phyloP scores from a whole-genome alignment of 805 yeast genomes.

The Brettanomyces custersianus region DNA sequence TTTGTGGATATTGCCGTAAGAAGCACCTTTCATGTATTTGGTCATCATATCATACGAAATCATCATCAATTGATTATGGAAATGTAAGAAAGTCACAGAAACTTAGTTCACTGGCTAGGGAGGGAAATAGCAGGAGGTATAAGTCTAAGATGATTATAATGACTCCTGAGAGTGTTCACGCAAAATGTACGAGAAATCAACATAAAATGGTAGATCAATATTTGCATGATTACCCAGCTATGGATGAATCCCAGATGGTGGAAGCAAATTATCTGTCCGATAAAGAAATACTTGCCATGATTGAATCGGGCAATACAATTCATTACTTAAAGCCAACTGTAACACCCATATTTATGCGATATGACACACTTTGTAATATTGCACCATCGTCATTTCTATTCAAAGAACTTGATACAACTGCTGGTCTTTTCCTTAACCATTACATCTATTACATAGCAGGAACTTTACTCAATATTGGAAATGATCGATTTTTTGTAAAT shows the following conservation, averaged over 20 bases:
- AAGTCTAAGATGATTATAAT: too few relatives aligned
- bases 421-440: slow-evolving; percentile 37
- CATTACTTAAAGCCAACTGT: slow-evolving; percentile 20
- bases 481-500: slow-evolving; percentile 37
- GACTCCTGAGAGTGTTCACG: too few relatives aligned
- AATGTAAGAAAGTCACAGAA: too few relatives aligned
- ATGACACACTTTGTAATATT: slow-evolving; percentile 9
- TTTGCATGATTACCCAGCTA: slow-evolving; percentile 16
- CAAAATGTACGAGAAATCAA: too few relatives aligned
- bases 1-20: slow-evolving; percentile 34
- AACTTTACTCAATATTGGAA: slow-evolving; percentile 27
- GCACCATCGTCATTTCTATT: slow-evolving; percentile 20
- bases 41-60: too few relatives aligned
- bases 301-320: slow-evolving; percentile 15
- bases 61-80: too few relatives aligned
- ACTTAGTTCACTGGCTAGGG: too few relatives aligned
- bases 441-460: slow-evolving; percentile 38
- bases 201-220: too few relatives aligned
- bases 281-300: slow-evolving; percentile 15
- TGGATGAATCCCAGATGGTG: slow-evolving; percentile 29
- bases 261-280: slow-evolving; percentile 23
- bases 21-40: slow-evolving; percentile 23
- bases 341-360: slow-evolving; percentile 16
- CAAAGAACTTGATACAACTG: slow-evolving; percentile 31
- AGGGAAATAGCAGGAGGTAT: too few relatives aligned